These are phyloP conservation scores for Termitomyces sp. DNA, from an alignment of 768 basidiomycete genomes.

Conservation along the genomic window DNA sequence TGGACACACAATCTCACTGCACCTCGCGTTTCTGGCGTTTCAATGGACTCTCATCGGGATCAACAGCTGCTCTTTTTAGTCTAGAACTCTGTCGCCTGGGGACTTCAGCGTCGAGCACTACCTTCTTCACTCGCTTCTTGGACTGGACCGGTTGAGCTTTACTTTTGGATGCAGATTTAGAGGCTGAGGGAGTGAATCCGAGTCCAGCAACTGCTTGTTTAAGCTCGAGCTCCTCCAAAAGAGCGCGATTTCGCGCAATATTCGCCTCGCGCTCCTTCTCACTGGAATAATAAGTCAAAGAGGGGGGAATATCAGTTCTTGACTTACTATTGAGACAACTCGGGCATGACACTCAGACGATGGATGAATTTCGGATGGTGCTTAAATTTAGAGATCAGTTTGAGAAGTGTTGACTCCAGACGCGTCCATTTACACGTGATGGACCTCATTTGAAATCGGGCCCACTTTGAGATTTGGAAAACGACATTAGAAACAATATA, in stretches of 20 bases:
- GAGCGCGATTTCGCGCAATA: slow-evolving; percentile 72
- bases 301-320: background rate
- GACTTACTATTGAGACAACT: slow-evolving; percentile 48
- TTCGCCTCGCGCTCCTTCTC: slow-evolving; percentile 77
- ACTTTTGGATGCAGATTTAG: slow-evolving; percentile 24
- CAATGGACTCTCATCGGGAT: slow-evolving; percentile 61
- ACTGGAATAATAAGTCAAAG: slow-evolving; percentile 17
- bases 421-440: background rate
- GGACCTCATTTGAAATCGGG: too few relatives aligned
- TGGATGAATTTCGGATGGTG: background rate
- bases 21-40: slow-evolving; percentile 67
- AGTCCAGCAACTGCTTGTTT: slow-evolving; percentile 49
- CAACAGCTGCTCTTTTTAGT: slow-evolving; percentile 38
- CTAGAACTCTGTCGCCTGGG: slow-evolving; percentile 69
- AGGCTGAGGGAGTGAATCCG: slow-evolving; percentile 36
- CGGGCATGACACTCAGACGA: slow-evolving; percentile 26
- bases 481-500: background rate
- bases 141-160: slow-evolving; percentile 62
- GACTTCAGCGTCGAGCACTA: slow-evolving; percentile 33
- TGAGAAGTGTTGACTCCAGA: background rate
- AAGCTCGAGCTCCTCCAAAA: slow-evolving; percentile 68
- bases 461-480: too few relatives aligned
- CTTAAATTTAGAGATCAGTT: too few relatives aligned
- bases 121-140: slow-evolving; percentile 48
- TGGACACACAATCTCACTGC: background rate